Evolutionary conservation across 768 basidiomycete species (phyloP).

Genomic region (Amanita pallidorosea): DNA sequence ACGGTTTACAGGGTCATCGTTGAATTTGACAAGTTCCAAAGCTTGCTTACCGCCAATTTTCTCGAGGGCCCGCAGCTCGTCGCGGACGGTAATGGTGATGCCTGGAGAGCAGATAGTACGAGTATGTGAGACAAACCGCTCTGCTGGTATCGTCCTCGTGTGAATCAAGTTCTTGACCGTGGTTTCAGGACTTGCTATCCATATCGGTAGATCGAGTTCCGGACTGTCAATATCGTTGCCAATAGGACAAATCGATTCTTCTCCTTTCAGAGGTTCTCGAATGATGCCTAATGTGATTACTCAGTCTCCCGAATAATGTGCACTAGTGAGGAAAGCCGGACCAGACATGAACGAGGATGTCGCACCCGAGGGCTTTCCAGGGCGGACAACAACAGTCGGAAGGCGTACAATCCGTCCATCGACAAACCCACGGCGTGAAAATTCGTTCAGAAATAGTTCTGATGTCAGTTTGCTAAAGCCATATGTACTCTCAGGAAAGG

Average conservation of each 20-base stretch:
- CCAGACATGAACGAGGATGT: slow-evolving; percentile 49
- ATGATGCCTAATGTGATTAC: slow-evolving; percentile 27
- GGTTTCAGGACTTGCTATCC: slow-evolving; percentile 40
- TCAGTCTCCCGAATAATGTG: background rate
- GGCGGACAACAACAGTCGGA: slow-evolving; percentile 48
- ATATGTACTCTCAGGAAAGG: slow-evolving; percentile 46
- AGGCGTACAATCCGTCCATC: slow-evolving; percentile 51
- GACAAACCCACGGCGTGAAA: slow-evolving; percentile 42
- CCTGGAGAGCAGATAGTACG: slow-evolving; percentile 52
- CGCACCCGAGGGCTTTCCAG: slow-evolving; percentile 43
- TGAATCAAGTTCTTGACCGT: slow-evolving; percentile 43
- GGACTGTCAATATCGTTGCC: slow-evolving; percentile 31
- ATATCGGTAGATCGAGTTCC: slow-evolving; percentile 34
- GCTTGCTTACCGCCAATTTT: slow-evolving; percentile 39
- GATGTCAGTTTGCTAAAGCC: slow-evolving; percentile 46
- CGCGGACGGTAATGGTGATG: slow-evolving; percentile 43
- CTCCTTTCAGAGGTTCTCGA: slow-evolving; percentile 45
- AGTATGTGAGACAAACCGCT: slow-evolving; percentile 29
- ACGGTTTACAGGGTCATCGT: slow-evolving; percentile 30
- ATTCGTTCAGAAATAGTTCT: slow-evolving; percentile 51
- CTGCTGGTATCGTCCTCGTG: slow-evolving; percentile 34
- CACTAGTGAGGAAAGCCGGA: slow-evolving; percentile 10
- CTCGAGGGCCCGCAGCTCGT: slow-evolving; percentile 42
- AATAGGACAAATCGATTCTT: slow-evolving; percentile 39
- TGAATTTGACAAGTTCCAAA: slow-evolving; percentile 34